Base-by-base conservation (phyloP, 2,329 filamentous ascomycete genomes). In the Bipolaris victoriae region DNA sequence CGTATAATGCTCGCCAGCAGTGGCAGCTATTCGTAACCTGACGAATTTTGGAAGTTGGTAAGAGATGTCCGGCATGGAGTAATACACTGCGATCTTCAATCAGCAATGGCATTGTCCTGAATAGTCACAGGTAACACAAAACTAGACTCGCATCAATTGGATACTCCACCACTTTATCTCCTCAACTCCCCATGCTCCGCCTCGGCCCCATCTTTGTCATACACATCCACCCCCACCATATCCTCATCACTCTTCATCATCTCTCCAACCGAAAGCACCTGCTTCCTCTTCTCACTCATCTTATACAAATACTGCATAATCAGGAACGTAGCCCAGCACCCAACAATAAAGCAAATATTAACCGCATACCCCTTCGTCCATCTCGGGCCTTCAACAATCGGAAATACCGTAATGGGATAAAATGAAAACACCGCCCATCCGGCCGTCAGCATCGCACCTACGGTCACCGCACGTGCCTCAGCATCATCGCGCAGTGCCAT, bases 281-380 rank as follows among this genome's bases (percentile, higher is more conserved):
- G 49, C 15, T 64, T 63, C 52, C 57, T 72, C 48, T 64, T 68
- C 62, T 74, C 70, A 43, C 69, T 71, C 56, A 59, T 68, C 52
- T 63, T 62, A 57, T 80, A 75, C 4, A 80, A 43, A 16, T 76
- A 66, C 35, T 80, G 69, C 29, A 75, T 75, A 5, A 71, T 58
- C 13, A 79, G 57, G 54, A 81, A 81, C 7, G 75, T 75, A 39
- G 64, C 60, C 80, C 79, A 83, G 20, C 81, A 70, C 3, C 81
- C 64, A 41, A 80, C 68, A 35, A 78, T 77, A 49, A 83, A 83
- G 0, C 74, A 76, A 46, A 83, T 76, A 2, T 79, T 77, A 5
- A 82, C 76, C 0, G 80, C 79, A 73, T 81, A 83, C 0, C 81
- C 81, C 29, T 80, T 80, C 1, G 67, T 77, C 82, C 81, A 84